phyloP scores from a whole-genome alignment of 2,329 filamentous ascomycete species.

The Cercospora sojina region DNA sequence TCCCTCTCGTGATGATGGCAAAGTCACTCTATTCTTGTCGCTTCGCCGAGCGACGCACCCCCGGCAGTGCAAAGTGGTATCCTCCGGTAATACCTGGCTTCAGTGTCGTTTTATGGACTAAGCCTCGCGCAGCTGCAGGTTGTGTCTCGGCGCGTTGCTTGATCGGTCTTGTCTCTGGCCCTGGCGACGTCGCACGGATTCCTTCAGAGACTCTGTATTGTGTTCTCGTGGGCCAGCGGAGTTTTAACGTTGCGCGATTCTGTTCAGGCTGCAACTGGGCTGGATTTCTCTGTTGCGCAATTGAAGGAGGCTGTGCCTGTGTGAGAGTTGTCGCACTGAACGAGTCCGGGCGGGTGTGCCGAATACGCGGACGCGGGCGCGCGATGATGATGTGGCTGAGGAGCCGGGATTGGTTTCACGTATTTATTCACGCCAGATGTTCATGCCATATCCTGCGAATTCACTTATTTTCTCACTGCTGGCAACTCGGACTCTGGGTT shows the following conservation, averaged over 20 bases:
- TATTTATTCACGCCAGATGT: background rate
- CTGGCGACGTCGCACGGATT: background rate
- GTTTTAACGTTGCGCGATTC: background rate
- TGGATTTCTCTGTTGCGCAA: background rate
- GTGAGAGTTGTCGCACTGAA: background rate
- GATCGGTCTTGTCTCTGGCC: background rate
- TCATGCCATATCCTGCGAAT: background rate
- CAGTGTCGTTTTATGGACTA: background rate
- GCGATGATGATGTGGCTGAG: background rate
- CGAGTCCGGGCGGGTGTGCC: background rate
- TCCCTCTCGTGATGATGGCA: background rate
- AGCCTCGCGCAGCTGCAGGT: background rate
- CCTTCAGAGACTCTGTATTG: background rate
- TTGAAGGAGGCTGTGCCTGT: background rate
- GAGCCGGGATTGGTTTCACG: background rate
- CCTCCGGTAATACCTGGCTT: background rate
- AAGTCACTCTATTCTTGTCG: background rate
- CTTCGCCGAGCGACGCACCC: background rate
- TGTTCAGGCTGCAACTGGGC: background rate
- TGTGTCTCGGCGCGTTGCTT: slow-evolving; percentile 3
- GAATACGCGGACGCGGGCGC: background rate
- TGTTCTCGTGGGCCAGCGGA: background rate
- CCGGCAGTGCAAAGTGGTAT: background rate
- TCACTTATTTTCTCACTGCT: background rate
- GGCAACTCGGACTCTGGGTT: background rate